A percentile compares a stretch with the other conserved stretches of the same genome.
Evolutionary conservation across 352 stramenopile genomes (phyloP).

Genomic region (Globisporangium middletonii): DNA sequence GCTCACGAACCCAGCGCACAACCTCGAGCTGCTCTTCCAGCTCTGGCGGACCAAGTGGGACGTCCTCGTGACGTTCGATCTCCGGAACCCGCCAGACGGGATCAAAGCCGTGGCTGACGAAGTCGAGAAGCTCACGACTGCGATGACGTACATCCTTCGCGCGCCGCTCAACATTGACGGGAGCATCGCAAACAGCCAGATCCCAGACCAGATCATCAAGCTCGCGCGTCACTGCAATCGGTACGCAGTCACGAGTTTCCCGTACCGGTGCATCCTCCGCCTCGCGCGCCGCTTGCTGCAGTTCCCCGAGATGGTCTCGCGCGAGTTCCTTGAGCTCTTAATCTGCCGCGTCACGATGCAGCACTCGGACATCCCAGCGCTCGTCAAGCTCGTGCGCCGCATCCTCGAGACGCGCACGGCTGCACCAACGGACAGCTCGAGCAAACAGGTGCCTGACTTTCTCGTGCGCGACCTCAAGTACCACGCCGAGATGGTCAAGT

Average conservation of each 20-base stretch:
- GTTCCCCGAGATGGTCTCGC: constrained; percentile 58
- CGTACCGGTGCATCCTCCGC: constrained; percentile 59
- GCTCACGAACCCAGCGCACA: constrained; percentile 72
- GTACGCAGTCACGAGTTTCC: constrained; percentile 59
- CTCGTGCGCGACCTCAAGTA: constrained; percentile 65
- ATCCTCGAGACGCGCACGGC: constrained; percentile 55
- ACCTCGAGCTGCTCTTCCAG: constrained; percentile 71
- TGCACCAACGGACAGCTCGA: constrained; percentile 19
- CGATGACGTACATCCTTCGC: constrained; percentile 64
- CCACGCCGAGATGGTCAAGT: constrained; percentile 50
- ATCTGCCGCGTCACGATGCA: constrained; percentile 67
- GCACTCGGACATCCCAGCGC: constrained; percentile 57
- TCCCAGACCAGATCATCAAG: constrained; percentile 69
- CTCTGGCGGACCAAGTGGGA: constrained; percentile 59
- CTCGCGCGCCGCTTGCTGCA: constrained; percentile 59
- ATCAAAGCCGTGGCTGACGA: constrained; percentile 41
- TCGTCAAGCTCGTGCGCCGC: constrained; percentile 70
- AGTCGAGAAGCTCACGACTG: constrained; percentile 66
- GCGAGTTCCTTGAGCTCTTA: constrained; percentile 66
- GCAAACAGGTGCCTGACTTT: constrained; percentile 32
- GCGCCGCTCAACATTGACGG: constrained; percentile 64
- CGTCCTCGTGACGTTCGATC: constrained; percentile 48
- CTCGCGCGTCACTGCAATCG: constrained; percentile 73
- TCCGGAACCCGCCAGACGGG: constrained; percentile 49
- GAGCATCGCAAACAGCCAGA: constrained; percentile 54